These are phyloP conservation scores for Hanseniaspora gamundiae DNA, from an alignment of 1,139 yeast species.

Conservation along the genomic window DNA sequence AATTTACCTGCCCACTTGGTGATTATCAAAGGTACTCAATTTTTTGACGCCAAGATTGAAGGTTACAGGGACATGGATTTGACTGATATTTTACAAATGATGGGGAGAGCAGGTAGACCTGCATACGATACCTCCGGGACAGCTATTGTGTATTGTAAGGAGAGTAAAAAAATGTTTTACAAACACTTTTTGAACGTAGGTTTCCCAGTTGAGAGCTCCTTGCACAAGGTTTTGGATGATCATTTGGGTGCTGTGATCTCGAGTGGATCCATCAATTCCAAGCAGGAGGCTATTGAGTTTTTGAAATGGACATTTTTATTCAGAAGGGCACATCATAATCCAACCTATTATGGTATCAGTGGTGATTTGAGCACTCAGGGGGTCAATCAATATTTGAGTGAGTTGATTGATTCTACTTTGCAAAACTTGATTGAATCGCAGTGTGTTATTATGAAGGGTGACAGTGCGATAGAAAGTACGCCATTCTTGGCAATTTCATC, in stretches of 20 bases:
- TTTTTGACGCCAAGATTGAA: constrained; percentile 31
- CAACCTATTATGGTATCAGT: constrained; percentile 76
- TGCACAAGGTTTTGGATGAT: constrained; percentile 85
- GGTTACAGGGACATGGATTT: constrained; percentile 55
- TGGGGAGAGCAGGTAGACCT: constrained; percentile 84
- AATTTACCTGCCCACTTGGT: constrained; percentile 53
- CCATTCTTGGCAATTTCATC: constrained; percentile 80
- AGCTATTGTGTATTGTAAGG: constrained; percentile 89
- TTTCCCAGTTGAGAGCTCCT: constrained; percentile 92
- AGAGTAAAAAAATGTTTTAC: constrained; percentile 81
- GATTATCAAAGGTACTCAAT: constrained; percentile 44
- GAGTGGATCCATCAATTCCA: constrained; percentile 67
- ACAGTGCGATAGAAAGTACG: constrained; percentile 47
- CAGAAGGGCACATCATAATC: constrained; percentile 89
- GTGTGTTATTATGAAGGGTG: constrained; percentile 49
- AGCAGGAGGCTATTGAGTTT: constrained; percentile 88
- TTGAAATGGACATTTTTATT: constrained; percentile 90
- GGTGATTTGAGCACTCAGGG: constrained; percentile 60
- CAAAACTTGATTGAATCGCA: constrained; percentile 56
- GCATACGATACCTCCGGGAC: constrained; percentile 93
- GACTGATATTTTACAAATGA: constrained; percentile 61
- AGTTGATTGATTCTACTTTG: constrained; percentile 59
- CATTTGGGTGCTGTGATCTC: constrained; percentile 96
- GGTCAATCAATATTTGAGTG: constrained; percentile 57
- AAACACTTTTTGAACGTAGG: constrained; percentile 92